These are phyloP conservation scores for Penicillium riverlandense DNA, from an alignment of 495 filamentous ascomycete species.

Conservation along the genomic window DNA sequence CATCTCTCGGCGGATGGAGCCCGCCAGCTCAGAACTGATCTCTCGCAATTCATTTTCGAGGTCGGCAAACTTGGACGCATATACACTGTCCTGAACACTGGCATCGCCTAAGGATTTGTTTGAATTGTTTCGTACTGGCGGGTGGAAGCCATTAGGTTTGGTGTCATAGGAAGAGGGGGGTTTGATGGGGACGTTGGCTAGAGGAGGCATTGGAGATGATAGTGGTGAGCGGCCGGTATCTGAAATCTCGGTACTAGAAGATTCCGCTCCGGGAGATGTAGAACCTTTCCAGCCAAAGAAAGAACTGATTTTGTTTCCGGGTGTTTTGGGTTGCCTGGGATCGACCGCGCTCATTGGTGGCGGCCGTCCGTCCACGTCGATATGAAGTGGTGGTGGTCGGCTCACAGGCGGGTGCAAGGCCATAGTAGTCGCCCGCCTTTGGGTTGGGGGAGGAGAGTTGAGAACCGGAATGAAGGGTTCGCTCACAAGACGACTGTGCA, in stretches of 20 bases:
- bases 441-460: conserved; percentile 27
- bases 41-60: conserved; percentile 90
- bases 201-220: conserved; percentile 49
- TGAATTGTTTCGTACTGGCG: conserved; percentile 26
- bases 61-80: conserved; percentile 52
- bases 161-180: conserved; percentile 35
- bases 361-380: conserved; percentile 26
- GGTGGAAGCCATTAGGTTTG: conserved; percentile 31
- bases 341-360: conserved; percentile 20
- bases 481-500: conserved; percentile 41
- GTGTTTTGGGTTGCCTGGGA: conserved; percentile 48
- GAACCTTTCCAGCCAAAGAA: conserved; percentile 61
- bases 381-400: conserved; percentile 34
- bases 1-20: conserved; percentile 91
- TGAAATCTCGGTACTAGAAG: conserved; percentile 57
- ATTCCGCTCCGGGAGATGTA: conserved; percentile 51
- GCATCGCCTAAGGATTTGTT: conserved; percentile 30
- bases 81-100: conserved; percentile 37
- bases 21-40: conserved; percentile 85
- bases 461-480: conserved; percentile 41
- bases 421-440: conserved; percentile 37
- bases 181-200: conserved; percentile 35
- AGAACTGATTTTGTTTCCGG: conserved; percentile 55
- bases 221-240: conserved; percentile 53
- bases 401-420: conserved; percentile 30